These are phyloP conservation scores for Eustoma russellianum DNA, from an alignment of 257 asterid genomes.

Conservation along the genomic window DNA sequence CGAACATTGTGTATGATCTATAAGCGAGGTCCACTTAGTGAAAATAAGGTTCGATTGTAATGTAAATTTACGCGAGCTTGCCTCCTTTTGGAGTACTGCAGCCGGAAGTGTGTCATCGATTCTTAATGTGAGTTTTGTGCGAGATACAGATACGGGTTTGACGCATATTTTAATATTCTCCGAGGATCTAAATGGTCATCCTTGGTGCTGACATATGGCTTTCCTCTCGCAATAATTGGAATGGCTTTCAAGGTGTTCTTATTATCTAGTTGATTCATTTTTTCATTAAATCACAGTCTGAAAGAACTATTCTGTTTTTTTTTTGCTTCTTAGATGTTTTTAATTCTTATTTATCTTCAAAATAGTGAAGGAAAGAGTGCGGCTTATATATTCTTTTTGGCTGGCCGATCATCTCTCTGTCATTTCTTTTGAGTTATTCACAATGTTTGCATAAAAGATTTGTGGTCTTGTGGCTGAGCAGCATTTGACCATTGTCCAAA, in stretches of 20 bases:
- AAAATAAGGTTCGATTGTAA: too few species aligned
- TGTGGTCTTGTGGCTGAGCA: too few species aligned
- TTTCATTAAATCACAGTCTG: neutral
- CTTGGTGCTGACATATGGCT: conserved; percentile 88
- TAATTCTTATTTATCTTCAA: neutral
- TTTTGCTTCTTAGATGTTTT: neutral
- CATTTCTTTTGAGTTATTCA: too few species aligned
- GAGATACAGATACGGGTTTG: conserved; percentile 74
- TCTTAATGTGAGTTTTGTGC: conserved; percentile 12
- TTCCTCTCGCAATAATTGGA: conserved; percentile 97
- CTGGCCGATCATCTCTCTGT: conserved; percentile 2
- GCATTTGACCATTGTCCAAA: neutral
- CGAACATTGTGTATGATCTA: too few species aligned
- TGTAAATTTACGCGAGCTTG: too few species aligned
- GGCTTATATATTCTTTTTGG: neutral
- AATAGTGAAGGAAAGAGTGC: neutral
- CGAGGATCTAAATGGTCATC: conserved; percentile 99
- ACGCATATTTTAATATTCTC: conserved; percentile 90
- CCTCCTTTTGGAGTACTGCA: too few species aligned
- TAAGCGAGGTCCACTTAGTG: too few species aligned
- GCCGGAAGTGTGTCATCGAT: conserved; percentile 1
- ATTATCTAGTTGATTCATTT: neutral
- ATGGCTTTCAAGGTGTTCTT: conserved; percentile 93
- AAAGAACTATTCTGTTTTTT: neutral
- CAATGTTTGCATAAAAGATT: too few species aligned